These are phyloP conservation scores for Epichloe hybrida DNA, from an alignment of 2,329 filamentous ascomycete genomes.

Conservation along the genomic window DNA sequence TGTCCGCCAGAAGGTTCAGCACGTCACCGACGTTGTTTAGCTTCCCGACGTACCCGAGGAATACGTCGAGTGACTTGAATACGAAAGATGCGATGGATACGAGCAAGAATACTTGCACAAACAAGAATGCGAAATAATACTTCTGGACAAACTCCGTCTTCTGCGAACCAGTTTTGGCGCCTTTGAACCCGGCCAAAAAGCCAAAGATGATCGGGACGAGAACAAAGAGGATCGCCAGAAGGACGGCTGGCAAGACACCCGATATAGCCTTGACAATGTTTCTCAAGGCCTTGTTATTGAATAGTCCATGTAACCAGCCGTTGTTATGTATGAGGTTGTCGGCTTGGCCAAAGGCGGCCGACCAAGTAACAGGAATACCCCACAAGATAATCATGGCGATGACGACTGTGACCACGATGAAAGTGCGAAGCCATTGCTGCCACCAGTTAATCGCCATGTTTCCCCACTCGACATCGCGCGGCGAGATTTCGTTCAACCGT, in stretches of 20 bases:
- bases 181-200: constrained; percentile 59
- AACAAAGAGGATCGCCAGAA: constrained; percentile 67
- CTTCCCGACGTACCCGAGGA: constrained; percentile 38
- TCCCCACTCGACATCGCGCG: constrained; percentile 87
- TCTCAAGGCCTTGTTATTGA: constrained; percentile 42
- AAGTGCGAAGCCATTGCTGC: constrained; percentile 66
- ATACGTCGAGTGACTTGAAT: constrained; percentile 44
- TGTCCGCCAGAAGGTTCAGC: constrained; percentile 58
- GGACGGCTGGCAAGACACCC: constrained; percentile 70
- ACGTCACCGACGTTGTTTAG: constrained; percentile 48
- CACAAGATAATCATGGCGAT: constrained; percentile 71
- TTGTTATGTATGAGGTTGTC: constrained; percentile 52
- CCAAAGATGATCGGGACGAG: constrained; percentile 69
- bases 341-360: constrained; percentile 69
- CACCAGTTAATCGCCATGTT: constrained; percentile 96
- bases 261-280: constrained; percentile 53
- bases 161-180: constrained; percentile 69
- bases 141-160: constrained; percentile 73
- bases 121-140: constrained; percentile 89
- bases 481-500: constrained; percentile 82
- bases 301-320: constrained; percentile 58
- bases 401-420: constrained; percentile 51
- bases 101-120: constrained; percentile 88
- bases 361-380: constrained; percentile 83
- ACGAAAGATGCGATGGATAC: constrained; percentile 75